Conservation (phyloP, 2,329 filamentous ascomycete genomes). For the Botrytis squamosa region DNA sequence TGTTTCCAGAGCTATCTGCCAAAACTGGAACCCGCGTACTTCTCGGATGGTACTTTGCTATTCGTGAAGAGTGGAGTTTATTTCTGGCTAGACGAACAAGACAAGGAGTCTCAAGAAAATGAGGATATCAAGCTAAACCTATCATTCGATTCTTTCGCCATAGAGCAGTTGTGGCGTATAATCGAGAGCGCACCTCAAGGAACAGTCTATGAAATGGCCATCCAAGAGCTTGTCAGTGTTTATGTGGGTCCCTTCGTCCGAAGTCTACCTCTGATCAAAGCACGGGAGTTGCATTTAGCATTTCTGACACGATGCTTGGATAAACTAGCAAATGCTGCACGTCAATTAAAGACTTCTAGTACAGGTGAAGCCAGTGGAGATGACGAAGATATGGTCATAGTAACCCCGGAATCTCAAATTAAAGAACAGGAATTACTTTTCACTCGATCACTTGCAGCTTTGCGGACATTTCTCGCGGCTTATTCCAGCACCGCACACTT, state of each 20-base stretch:
- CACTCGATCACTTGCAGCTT: conserved; percentile 64
- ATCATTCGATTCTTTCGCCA: conserved; percentile 52
- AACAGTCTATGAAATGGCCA: conserved; percentile 66
- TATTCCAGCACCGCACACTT: conserved; percentile 62
- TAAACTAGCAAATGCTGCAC: conserved; percentile 65
- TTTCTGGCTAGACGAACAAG: conserved; percentile 49
- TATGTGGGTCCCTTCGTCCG: conserved; percentile 60
- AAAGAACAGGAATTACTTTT: conserved; percentile 62
- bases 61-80: conserved; percentile 57
- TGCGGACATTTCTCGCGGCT: conserved; percentile 65
- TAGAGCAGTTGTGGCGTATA: conserved; percentile 81
- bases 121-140: conserved; percentile 49
- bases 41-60: conserved; percentile 60
- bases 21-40: conserved; percentile 54
- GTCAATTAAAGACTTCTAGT: conserved; percentile 51
- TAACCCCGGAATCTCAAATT: conserved; percentile 49
- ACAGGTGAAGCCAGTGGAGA: conserved; percentile 47
- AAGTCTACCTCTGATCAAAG: conserved; percentile 49
- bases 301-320: conserved; percentile 72
- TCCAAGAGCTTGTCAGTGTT: conserved; percentile 68
- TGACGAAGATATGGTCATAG: conserved; percentile 54
- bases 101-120: conserved; percentile 41
- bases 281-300: conserved; percentile 61
- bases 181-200: conserved; percentile 66
- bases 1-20: conserved; percentile 60